phyloP scores from a whole-genome alignment of 148 eudicot genomes.

The Arctostaphylos glauca region DNA sequence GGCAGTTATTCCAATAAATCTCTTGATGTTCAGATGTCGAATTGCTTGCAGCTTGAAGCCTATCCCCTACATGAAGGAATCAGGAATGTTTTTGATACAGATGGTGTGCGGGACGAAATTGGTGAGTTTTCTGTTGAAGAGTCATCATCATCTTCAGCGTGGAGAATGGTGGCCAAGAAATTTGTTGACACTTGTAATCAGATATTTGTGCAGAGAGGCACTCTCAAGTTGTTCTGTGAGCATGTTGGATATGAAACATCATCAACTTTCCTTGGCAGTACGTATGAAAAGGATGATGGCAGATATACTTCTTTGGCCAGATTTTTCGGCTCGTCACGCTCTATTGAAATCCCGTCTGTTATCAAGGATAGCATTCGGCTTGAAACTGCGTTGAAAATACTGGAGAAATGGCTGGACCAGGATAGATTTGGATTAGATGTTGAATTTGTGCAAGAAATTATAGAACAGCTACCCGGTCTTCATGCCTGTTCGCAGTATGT shows the following conservation, averaged over 20 bases:
- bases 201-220: constrained; percentile 35
- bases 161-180: constrained; percentile 49
- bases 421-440: constrained; percentile 71
- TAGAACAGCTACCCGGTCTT: constrained; percentile 52
- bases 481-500: constrained; percentile 41
- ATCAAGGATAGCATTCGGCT: constrained; percentile 30
- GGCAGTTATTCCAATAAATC: constrained; percentile 26
- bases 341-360: constrained; percentile 38
- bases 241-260: constrained; percentile 43
- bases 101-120: constrained; percentile 36
- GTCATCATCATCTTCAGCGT: constrained; percentile 46
- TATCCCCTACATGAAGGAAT: constrained; percentile 15
- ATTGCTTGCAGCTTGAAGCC: constrained; percentile 16
- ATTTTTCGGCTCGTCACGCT: constrained; percentile 41
- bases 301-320: constrained; percentile 36
- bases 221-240: constrained; percentile 52
- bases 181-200: constrained; percentile 46
- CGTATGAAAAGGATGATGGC: constrained; percentile 27
- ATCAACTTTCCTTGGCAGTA: constrained; percentile 25
- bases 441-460: constrained; percentile 62
- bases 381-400: constrained; percentile 30
- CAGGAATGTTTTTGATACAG: constrained; percentile 19
- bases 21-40: constrained; percentile 21
- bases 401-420: constrained; percentile 51
- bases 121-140: constrained; percentile 62